These are phyloP conservation scores for Aspergillus vadensis DNA, from an alignment of 2,329 filamentous ascomycete genomes.

Conservation along the genomic window DNA sequence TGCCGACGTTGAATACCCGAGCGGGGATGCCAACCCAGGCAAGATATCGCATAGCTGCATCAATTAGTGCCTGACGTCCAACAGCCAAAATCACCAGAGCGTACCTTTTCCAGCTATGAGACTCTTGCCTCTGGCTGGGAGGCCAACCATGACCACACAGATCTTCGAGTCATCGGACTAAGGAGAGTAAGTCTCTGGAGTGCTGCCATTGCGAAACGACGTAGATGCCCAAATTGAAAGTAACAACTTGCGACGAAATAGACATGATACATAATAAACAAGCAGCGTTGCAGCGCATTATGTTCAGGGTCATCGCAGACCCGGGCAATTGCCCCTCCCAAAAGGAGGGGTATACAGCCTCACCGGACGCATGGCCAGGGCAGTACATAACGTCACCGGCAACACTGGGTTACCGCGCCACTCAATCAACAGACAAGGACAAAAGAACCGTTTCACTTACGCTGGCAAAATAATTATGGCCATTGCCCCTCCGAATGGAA, in stretches of 20 bases:
- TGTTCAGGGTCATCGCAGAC: neutral
- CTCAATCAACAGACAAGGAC: neutral
- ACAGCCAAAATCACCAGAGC: slow-evolving; percentile 23
- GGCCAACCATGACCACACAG: slow-evolving; percentile 97
- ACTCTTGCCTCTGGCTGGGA: slow-evolving; percentile 94
- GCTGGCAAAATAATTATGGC: slow-evolving; percentile 36
- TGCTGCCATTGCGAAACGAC: neutral
- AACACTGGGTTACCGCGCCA: neutral
- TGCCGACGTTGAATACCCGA: slow-evolving; percentile 95
- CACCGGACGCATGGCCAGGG: neutral
- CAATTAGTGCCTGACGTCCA: neutral
- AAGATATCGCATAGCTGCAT: slow-evolving; percentile 82
- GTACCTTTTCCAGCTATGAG: slow-evolving; percentile 95
- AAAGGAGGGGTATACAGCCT: neutral
- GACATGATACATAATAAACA: neutral
- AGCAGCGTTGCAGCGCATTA: neutral
- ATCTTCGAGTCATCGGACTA: slow-evolving; percentile 95
- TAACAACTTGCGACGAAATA: neutral
- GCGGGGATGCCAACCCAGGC: slow-evolving; percentile 95
- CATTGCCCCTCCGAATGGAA: slow-evolving; percentile 32
- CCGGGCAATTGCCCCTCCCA: neutral
- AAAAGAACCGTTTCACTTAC: slow-evolving; percentile 28
- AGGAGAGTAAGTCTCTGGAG: slow-evolving; percentile 11
- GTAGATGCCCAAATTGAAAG: neutral
- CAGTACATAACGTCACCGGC: neutral